A percentile compares a stretch with the other conserved stretches of the same genome.
Conservation (phyloP, 768 basidiomycete species). For the Arthromyces matolae region DNA sequence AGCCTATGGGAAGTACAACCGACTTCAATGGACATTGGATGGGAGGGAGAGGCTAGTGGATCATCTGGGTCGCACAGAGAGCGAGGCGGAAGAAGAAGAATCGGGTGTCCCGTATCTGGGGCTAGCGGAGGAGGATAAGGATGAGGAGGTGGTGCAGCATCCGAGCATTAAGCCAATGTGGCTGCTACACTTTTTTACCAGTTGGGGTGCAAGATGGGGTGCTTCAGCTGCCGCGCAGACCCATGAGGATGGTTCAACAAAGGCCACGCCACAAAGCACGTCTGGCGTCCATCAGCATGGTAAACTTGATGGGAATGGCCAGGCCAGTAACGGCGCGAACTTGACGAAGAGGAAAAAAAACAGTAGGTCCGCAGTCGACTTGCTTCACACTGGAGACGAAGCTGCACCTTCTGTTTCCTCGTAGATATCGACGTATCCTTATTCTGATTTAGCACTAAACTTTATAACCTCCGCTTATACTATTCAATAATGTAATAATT, state of each 20-base stretch:
- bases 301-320: neutral
- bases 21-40: slow-evolving; percentile 69
- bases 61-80: slow-evolving; percentile 64
- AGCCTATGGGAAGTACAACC: slow-evolving; percentile 57
- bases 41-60: slow-evolving; percentile 63
- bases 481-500: slow-evolving; percentile 14
- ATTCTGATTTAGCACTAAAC: neutral
- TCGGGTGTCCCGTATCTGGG: slow-evolving; percentile 24
- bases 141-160: slow-evolving; percentile 56
- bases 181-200: slow-evolving; percentile 72
- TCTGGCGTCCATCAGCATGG: neutral
- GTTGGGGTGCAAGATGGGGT: slow-evolving; percentile 68
- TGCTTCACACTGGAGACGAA: slow-evolving; percentile 2
- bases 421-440: neutral
- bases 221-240: slow-evolving; percentile 28
- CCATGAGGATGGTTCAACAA: slow-evolving; percentile 4
- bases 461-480: too few species aligned
- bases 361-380: neutral
- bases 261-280: slow-evolving; percentile 1
- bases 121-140: slow-evolving; percentile 39
- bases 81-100: slow-evolving; percentile 71
- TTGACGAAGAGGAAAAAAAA: neutral
- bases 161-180: slow-evolving; percentile 69
- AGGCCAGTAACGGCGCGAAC: neutral
- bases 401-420: slow-evolving; percentile 2